Evolutionary conservation across 768 basidiomycete species (phyloP).

Genomic region (Tricholoma sp.): DNA sequence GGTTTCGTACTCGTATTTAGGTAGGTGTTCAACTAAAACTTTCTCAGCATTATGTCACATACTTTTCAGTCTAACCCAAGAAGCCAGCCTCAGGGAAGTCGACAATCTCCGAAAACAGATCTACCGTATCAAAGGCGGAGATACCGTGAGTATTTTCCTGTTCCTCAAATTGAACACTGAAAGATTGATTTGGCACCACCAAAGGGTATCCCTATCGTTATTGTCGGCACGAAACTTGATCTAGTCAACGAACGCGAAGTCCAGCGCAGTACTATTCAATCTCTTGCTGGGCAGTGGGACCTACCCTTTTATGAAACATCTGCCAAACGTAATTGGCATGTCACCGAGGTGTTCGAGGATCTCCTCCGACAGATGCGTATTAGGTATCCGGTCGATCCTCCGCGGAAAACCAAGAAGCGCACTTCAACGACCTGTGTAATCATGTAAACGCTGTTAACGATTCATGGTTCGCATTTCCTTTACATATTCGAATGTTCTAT

Average conservation of each 20-base stretch:
- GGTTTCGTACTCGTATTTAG: conserved; percentile 85
- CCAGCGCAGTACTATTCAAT: conserved; percentile 54
- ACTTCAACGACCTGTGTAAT: conserved; percentile 32
- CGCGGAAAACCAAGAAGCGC: conserved; percentile 32
- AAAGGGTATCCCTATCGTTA: conserved; percentile 70
- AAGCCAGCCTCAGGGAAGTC: conserved; percentile 75
- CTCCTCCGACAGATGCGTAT: conserved; percentile 69
- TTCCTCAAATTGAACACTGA: neutral
- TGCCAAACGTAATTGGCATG: conserved; percentile 81
- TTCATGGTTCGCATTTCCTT: neutral
- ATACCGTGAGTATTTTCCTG: conserved; percentile 38
- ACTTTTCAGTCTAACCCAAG: conserved; percentile 63
- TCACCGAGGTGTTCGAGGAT: conserved; percentile 73
- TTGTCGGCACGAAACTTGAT: conserved; percentile 85
- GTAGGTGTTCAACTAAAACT: conserved; percentile 25
- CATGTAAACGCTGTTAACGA: conserved; percentile 29
- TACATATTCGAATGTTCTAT: neutral
- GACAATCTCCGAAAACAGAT: conserved; percentile 80
- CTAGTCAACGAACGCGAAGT: conserved; percentile 79
- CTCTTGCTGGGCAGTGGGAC: conserved; percentile 59
- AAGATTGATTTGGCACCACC: conserved; percentile 3
- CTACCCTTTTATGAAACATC: conserved; percentile 85
- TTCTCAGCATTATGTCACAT: conserved; percentile 7
- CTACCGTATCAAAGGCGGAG: conserved; percentile 69
- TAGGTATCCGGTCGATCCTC: conserved; percentile 50